Conservation (phyloP, 768 basidiomycete species). For the Psilocybe sp. region DNA sequence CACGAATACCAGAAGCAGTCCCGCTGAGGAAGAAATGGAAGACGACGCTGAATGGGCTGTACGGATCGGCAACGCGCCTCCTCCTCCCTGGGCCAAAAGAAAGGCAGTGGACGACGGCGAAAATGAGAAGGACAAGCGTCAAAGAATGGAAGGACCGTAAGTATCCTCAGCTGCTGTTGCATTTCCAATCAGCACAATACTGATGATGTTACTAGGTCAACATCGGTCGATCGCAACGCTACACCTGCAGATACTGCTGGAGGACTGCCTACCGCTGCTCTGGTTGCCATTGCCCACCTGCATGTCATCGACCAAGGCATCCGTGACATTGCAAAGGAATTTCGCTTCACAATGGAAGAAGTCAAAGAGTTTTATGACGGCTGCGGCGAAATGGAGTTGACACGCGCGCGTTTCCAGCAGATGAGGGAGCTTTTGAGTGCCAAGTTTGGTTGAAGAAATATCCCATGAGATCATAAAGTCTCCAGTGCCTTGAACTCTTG, state of each 20-base stretch:
- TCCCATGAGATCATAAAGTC: too few relatives aligned
- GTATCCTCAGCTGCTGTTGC: too few relatives aligned
- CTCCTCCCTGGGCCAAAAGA: slow-evolving; percentile 70
- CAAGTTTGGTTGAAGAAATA: slow-evolving; percentile 27
- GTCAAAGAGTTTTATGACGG: slow-evolving; percentile 77
- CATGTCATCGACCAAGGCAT: slow-evolving; percentile 70
- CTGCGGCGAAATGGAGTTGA: slow-evolving; percentile 68
- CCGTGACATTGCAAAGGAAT: slow-evolving; percentile 63
- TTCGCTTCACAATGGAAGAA: slow-evolving; percentile 70
- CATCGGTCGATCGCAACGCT: background rate
- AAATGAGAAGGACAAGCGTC: slow-evolving; percentile 11
- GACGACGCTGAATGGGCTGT: slow-evolving; percentile 64
- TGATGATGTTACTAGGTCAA: slow-evolving; percentile 5
- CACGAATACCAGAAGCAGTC: slow-evolving; percentile 35
- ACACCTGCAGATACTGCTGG: slow-evolving; percentile 8
- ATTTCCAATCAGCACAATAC: background rate
- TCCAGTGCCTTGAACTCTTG: slow-evolving; percentile 1
- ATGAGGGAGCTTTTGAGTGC: slow-evolving; percentile 53
- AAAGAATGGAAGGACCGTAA: too few relatives aligned
- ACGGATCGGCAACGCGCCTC: slow-evolving; percentile 57
- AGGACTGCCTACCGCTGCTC: slow-evolving; percentile 26
- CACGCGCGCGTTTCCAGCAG: slow-evolving; percentile 59
- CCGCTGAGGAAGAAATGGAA: slow-evolving; percentile 67
- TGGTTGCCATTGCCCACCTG: slow-evolving; percentile 38
- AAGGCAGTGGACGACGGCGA: slow-evolving; percentile 37